These are phyloP conservation scores for Yarrowia sp. DNA, from an alignment of 805 yeast species.

Conservation along the genomic window DNA sequence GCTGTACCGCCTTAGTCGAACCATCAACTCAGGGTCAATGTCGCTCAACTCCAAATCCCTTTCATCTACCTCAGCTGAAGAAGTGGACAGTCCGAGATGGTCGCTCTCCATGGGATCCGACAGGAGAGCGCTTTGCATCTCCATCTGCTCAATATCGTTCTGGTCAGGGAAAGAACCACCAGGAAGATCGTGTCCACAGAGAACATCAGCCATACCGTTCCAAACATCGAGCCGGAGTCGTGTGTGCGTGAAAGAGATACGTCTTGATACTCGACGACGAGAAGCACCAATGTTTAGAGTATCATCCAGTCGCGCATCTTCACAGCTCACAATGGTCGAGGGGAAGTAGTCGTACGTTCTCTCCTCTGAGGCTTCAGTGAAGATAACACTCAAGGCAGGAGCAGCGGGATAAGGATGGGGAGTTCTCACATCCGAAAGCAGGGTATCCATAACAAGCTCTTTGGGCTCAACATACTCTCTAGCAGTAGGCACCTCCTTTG, in stretches of 20 bases:
- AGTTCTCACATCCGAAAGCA: not conserved
- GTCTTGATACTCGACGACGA: slow-evolving; percentile 3
- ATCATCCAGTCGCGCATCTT: not conserved
- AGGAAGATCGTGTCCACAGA: slow-evolving; percentile 14
- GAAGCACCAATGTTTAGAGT: not conserved
- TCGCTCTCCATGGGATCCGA: slow-evolving; percentile 8
- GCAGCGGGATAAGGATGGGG: slow-evolving; percentile 6
- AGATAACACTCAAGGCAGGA: not conserved
- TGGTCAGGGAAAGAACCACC: not conserved
- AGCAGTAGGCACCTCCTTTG: no score
- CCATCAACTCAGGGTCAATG: not conserved
- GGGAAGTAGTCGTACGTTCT: slow-evolving; percentile 12
- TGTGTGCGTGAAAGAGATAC: slow-evolving; percentile 3
- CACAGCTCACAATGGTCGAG: slow-evolving; percentile 8
- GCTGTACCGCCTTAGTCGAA: slow-evolving; percentile 3
- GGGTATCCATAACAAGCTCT: not conserved
- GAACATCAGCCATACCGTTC: slow-evolving; percentile 18
- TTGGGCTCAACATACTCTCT: not conserved
- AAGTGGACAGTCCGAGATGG: slow-evolving; percentile 1
- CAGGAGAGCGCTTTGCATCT: not conserved
- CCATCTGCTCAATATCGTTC: not conserved
- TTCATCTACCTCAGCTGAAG: not conserved
- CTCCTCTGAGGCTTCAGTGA: slow-evolving; percentile 1
- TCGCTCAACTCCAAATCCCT: slow-evolving; percentile 3
- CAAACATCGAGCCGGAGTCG: slow-evolving; percentile 15